Evolutionary conservation across 148 eudicot genomes (phyloP), one percentile per base, ranked within the genome.

Genomic region (Silene latifolia): DNA sequence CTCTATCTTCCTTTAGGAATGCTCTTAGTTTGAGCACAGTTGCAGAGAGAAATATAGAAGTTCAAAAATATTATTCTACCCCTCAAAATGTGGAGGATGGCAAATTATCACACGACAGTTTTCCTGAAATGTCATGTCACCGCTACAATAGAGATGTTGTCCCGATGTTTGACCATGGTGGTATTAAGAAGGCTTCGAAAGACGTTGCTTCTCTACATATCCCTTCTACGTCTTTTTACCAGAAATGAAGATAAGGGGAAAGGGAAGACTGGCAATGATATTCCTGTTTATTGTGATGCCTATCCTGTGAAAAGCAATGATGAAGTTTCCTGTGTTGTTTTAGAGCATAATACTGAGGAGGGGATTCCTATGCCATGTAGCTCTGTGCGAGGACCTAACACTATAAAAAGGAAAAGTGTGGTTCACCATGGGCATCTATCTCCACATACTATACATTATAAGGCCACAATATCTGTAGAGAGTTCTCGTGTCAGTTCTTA

Each of bases 401-500:
- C 72, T 15, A 59, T 35, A 35, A 35, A 35, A 35, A 35, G 39
- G 39, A 35, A 84, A 80, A 89, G 84, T 72, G 80, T 88, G 88
- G 98, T 94, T 23, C 77, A 88, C 39, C 88, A 88, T 86, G 97
- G 97, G 77, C 85, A 87, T 78, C 88, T 88, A 70, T 88, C 95
- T 75, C 97, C 97, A 20, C 78, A 59, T 59, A 91, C 90, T 78
- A 82, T 89, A 78, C 90, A n/a, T n/a, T n/a, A 78, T 70, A 93
- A 89, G 81, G 86, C 79, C 44, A 89, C 86, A 76, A 83, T 76
- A 70, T 39, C 73, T 46, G 76, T 80, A 53, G 91, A 78, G 67
- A 81, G 80, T 73, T 78, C 83, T 29, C 64, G 67, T 67, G 74
- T 32, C 51, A 48, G 64, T 60, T 69, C 74, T 67, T 70, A 73